Conservation (phyloP, 805 yeast genomes). For the Teunomyces funiuensis region DNA sequence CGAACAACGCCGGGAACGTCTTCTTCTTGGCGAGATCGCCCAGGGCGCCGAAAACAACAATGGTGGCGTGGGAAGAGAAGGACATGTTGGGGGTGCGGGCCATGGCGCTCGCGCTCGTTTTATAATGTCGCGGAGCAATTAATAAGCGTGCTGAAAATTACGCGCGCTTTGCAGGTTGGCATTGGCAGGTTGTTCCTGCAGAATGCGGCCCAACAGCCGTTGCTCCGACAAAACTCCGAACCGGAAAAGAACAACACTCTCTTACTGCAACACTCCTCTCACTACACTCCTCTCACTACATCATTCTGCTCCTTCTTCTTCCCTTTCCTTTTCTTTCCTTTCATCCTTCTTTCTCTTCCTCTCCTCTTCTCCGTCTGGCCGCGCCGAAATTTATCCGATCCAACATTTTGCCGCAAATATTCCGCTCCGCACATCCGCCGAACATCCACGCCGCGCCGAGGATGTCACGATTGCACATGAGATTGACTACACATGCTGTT, state of each 20-base stretch:
- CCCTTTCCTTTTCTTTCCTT: not conserved
- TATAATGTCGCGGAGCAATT: constrained; percentile 1
- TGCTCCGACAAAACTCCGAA: no score
- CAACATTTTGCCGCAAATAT: not conserved
- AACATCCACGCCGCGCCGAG: no score
- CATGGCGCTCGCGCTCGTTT: not conserved
- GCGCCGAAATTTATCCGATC: not conserved
- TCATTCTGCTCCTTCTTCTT: no score
- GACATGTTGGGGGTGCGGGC: constrained; percentile 19
- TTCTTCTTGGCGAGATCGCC: constrained; percentile 96
- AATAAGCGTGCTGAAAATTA: constrained; percentile 1
- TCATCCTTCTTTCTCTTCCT: not conserved
- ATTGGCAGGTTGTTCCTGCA: no score
- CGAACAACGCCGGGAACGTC: constrained; percentile 86
- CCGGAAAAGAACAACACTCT: no score
- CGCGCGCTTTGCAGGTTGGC: constrained; percentile 2
- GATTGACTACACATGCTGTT: no score
- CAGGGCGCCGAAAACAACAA: constrained; percentile 91
- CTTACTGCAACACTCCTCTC: no score
- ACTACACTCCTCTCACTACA: no score
- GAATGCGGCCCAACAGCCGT: no score
- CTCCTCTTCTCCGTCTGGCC: no score
- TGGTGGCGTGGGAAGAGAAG: constrained; percentile 65
- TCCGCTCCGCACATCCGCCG: no score
- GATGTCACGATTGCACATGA: no score